phyloP scores from a whole-genome alignment of 176 grass and related monocot genomes.

The Hordeum marinum region DNA sequence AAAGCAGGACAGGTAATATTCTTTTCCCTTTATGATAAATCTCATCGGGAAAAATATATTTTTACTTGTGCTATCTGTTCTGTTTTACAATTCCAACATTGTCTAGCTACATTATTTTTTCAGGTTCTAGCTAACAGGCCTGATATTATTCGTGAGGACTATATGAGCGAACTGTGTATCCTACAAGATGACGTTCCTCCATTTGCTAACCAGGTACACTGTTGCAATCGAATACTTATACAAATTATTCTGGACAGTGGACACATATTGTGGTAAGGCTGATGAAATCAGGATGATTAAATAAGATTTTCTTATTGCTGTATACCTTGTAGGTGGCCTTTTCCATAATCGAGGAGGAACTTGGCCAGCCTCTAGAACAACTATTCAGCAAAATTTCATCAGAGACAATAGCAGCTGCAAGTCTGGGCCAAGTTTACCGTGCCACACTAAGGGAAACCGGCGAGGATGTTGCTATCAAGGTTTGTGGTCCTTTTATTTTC shows the following conservation, averaged over 20 bases:
- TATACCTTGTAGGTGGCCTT: constrained; percentile 66
- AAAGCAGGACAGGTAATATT: constrained; percentile 91
- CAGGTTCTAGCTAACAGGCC: constrained; percentile 97
- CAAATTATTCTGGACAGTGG: neutral
- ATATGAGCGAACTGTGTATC: constrained; percentile 98
- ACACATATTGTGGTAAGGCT: neutral
- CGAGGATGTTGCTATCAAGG: constrained; percentile 99
- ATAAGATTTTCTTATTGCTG: neutral
- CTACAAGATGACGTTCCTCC: constrained; percentile 96
- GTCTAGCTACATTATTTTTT: neutral
- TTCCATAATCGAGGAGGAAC: constrained; percentile 93
- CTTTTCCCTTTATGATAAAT: neutral
- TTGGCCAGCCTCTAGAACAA: constrained; percentile 72
- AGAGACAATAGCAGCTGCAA: constrained; percentile 92
- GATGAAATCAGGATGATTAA: constrained; percentile 11
- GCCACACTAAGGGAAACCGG: constrained; percentile 88
- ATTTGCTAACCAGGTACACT: constrained; percentile 79
- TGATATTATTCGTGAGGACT: constrained; percentile 98
- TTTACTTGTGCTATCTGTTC: neutral
- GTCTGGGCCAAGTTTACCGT: constrained; percentile 97
- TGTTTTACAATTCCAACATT: neutral
- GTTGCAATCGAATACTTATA: neutral
- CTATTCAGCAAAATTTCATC: constrained; percentile 95
- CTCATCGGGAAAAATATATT: neutral
- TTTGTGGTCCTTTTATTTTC: constrained; percentile 9